Evolutionary conservation across 1,139 yeast species (phyloP).

Genomic region (Debaryomyces psychrophilus): DNA sequence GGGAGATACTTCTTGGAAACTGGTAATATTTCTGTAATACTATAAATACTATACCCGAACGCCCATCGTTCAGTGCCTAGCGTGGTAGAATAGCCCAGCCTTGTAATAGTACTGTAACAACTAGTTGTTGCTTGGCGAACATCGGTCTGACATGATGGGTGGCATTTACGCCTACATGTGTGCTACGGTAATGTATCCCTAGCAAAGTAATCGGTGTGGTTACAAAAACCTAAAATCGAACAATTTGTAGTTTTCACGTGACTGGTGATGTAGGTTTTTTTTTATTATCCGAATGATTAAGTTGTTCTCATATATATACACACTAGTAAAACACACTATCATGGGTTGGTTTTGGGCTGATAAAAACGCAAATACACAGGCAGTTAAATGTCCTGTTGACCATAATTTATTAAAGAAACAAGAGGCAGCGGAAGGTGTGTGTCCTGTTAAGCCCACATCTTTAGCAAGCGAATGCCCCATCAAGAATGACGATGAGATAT

Average conservation of each 20-base stretch:
- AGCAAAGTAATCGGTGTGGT: neutral
- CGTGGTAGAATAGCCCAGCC: too few relatives aligned
- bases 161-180: neutral
- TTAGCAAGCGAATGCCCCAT: slow-evolving; percentile 14
- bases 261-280: slow-evolving; percentile 1
- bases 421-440: slow-evolving; percentile 4
- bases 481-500: slow-evolving; percentile 32
- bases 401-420: slow-evolving; percentile 15
- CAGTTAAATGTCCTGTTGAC: slow-evolving; percentile 37
- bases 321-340: neutral
- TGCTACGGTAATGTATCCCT: neutral
- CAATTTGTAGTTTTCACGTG: neutral
- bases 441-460: slow-evolving; percentile 9
- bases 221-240: neutral
- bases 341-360: slow-evolving; percentile 93
- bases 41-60: too few relatives aligned
- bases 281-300: neutral
- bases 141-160: too few relatives aligned
- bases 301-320: neutral
- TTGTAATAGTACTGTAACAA: too few relatives aligned
- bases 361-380: slow-evolving; percentile 14
- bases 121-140: too few relatives aligned
- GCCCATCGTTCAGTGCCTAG: too few relatives aligned
- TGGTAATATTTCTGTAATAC: too few relatives aligned
- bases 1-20: too few relatives aligned